These are phyloP conservation scores for Penicillium paradoxum DNA, from an alignment of 495 filamentous ascomycete species.

Conservation along the genomic window DNA sequence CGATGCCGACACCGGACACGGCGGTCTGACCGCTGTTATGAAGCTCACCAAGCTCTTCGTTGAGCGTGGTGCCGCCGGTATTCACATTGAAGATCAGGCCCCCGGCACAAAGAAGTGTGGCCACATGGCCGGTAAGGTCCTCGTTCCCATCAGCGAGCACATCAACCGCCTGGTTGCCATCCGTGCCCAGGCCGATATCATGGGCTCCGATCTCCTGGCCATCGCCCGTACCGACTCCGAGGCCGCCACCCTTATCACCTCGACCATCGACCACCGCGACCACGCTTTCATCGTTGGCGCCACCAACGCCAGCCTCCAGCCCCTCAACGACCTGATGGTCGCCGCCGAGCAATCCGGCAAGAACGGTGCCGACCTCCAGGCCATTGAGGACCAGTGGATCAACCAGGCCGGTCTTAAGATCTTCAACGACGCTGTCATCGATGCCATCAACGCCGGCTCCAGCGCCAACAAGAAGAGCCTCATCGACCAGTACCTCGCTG, in stretches of 20 bases:
- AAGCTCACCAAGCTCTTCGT: conserved; percentile 98
- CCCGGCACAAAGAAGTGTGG: conserved; percentile 99
- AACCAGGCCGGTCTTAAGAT: conserved; percentile 80
- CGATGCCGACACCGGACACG: conserved; percentile 96
- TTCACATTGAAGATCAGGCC: conserved; percentile 98
- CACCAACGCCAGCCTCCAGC: conserved; percentile 80
- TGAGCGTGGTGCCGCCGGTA: conserved; percentile 94
- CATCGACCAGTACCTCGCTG: conserved; percentile 56
- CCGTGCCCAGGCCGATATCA: conserved; percentile 96
- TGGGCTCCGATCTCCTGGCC: conserved; percentile 85
- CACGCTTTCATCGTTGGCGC: conserved; percentile 87
- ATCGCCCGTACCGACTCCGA: conserved; percentile 96
- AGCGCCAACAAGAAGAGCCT: conserved; percentile 64
- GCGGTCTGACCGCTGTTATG: conserved; percentile 95
- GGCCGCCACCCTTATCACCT: conserved; percentile 94
- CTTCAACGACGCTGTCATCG: conserved; percentile 84
- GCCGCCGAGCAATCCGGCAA: conserved; percentile 81
- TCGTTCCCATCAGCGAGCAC: conserved; percentile 96
- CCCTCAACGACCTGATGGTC: conserved; percentile 87
- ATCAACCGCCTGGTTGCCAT: conserved; percentile 98
- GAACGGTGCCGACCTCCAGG: conserved; percentile 73
- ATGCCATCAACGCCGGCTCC: conserved; percentile 64
- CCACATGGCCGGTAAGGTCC: conserved; percentile 98
- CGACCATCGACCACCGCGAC: conserved; percentile 90
- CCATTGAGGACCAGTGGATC: conserved; percentile 87